These are phyloP conservation scores for Suhomyces taliae DNA, from an alignment of 1,139 yeast species.

Conservation along the genomic window DNA sequence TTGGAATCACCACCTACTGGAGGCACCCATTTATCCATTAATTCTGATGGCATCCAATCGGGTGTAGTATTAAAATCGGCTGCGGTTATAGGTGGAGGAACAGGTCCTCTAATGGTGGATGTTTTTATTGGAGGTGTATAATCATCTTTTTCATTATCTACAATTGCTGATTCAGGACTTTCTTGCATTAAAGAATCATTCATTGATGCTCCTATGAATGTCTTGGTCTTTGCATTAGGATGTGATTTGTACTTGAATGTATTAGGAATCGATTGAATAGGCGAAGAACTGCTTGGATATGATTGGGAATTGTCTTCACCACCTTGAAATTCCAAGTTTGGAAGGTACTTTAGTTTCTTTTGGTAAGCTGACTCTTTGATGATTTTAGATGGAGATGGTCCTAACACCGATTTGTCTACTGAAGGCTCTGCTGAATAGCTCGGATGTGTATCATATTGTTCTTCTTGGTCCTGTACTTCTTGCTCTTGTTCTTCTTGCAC, in stretches of 20 bases:
- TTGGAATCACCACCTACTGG: slow-evolving; percentile 7
- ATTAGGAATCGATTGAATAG: slow-evolving; percentile 41
- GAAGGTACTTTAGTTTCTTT: slow-evolving; percentile 35
- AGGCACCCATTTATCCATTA: slow-evolving; percentile 38
- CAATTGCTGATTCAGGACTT: background rate
- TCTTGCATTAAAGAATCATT: slow-evolving; percentile 3
- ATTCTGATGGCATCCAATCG: slow-evolving; percentile 47
- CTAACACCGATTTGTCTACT: slow-evolving; percentile 5
- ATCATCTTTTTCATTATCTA: slow-evolving; percentile 4
- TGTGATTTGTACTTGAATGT: slow-evolving; percentile 48
- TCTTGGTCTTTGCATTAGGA: slow-evolving; percentile 47
- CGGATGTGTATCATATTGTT: background rate
- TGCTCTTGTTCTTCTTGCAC: background rate
- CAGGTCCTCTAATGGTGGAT: slow-evolving; percentile 17
- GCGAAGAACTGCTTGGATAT: slow-evolving; percentile 14
- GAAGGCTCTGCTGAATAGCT: background rate
- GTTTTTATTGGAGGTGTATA: slow-evolving; percentile 17
- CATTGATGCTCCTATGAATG: slow-evolving; percentile 21
- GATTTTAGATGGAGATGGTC: slow-evolving; percentile 12
- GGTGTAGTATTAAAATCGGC: slow-evolving; percentile 32
- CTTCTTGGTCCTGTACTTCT: background rate
- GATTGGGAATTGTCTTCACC: slow-evolving; percentile 12
- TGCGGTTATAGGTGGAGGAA: background rate
- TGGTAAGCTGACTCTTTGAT: slow-evolving; percentile 24
- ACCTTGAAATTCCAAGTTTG: slow-evolving; percentile 34